Conservation (phyloP, 805 yeast genomes). For the Wickerhamiella lipophila region DNA sequence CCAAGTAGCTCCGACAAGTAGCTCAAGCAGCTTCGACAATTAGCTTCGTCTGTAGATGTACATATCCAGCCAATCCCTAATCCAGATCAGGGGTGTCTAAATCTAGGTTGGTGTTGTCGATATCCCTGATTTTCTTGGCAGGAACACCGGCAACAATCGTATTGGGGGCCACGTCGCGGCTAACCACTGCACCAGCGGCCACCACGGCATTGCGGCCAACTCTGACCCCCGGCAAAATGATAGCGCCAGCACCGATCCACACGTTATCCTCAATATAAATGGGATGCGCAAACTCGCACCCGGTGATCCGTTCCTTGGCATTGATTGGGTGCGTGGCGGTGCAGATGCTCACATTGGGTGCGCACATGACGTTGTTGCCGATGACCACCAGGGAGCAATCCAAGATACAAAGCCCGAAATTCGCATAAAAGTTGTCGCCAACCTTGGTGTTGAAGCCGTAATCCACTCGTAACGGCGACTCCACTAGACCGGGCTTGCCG, state of each 20-base stretch:
- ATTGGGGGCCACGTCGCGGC: conserved; percentile 41
- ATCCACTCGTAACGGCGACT: conserved; percentile 50
- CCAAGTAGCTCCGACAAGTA: too few relatives aligned
- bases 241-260: conserved; percentile 51
- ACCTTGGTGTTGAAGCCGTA: conserved; percentile 50
- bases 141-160: conserved; percentile 56
- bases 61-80: too few relatives aligned
- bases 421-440: conserved; percentile 49
- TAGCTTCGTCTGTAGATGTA: too few relatives aligned
- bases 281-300: conserved; percentile 44
- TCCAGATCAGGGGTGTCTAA: conserved; percentile 5
- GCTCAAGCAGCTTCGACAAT: too few relatives aligned
- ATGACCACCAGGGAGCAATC: conserved; percentile 50
- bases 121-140: conserved; percentile 28
- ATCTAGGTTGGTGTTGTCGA: conserved; percentile 7
- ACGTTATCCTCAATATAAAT: conserved; percentile 50
- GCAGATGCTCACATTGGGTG: conserved; percentile 47
- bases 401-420: conserved; percentile 40
- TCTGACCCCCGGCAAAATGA: conserved; percentile 51
- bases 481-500: conserved; percentile 34
- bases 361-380: conserved; percentile 48
- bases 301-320: conserved; percentile 32
- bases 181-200: conserved; percentile 60
- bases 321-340: conserved; percentile 58
- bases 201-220: conserved; percentile 50